Percentiles rank a stretch among this genome's conserved stretches.
phyloP scores from a whole-genome alignment of 345 rosid genomes.

The Euphorbia tirucalli region DNA sequence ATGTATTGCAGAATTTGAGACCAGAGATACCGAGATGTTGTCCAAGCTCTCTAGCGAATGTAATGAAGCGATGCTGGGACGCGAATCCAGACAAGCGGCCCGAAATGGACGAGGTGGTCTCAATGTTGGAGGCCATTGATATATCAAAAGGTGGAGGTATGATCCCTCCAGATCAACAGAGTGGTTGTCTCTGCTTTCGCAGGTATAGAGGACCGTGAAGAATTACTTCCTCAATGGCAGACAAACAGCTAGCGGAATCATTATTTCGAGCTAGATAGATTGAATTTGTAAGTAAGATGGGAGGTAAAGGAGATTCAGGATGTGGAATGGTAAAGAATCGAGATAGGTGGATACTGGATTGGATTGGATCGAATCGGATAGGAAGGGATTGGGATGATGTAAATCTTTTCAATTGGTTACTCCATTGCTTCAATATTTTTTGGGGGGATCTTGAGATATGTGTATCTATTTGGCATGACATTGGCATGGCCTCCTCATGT shows the following conservation, averaged over 20 bases:
- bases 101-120: constrained; percentile 89
- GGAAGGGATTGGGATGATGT: constrained; percentile 32
- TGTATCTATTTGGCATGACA: constrained; percentile 21
- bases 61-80: constrained; percentile 98
- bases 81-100: constrained; percentile 92
- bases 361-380: too few relatives aligned
- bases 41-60: constrained; percentile 79
- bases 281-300: constrained; percentile 17
- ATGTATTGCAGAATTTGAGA: constrained; percentile 66
- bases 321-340: constrained; percentile 9
- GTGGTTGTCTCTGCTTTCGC: constrained; percentile 80
- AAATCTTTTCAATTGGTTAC: constrained; percentile 27
- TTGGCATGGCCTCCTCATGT: constrained; percentile 15
- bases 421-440: constrained; percentile 13
- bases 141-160: constrained; percentile 94
- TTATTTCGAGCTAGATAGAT: not conserved
- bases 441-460: constrained; percentile 15
- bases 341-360: constrained; percentile 17
- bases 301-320: constrained; percentile 1
- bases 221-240: constrained; percentile 7
- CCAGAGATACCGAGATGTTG: constrained; percentile 98
- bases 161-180: constrained; percentile 83
- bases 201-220: constrained; percentile 70
- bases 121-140: constrained; percentile 84
- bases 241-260: not conserved